phyloP scores from a whole-genome alignment of 352 stramenopile genomes.

The Phytophthora crassamura region DNA sequence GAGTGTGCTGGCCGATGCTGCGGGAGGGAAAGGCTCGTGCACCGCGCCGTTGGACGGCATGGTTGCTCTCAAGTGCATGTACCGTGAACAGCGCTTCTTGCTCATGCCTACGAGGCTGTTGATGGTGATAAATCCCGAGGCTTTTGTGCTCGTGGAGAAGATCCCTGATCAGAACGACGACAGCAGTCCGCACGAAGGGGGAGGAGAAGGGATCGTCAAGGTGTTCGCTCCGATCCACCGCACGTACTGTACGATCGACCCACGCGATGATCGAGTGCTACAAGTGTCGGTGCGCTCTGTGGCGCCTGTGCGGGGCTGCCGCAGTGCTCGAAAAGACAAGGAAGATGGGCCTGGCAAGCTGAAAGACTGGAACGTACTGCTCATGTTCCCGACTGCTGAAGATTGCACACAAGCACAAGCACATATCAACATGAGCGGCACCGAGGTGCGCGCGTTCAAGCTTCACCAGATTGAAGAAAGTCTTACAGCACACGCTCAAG shows the following conservation, averaged over 20 bases:
- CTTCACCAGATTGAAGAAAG: slow-evolving; percentile 79
- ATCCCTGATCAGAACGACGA: slow-evolving; percentile 37
- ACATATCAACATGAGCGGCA: slow-evolving; percentile 75
- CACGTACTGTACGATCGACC: slow-evolving; percentile 70
- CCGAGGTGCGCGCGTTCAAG: slow-evolving; percentile 82
- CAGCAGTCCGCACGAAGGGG: slow-evolving; percentile 23
- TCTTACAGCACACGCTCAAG: slow-evolving; percentile 64
- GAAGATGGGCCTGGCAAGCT: slow-evolving; percentile 29
- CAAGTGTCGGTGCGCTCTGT: slow-evolving; percentile 72
- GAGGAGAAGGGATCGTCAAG: slow-evolving; percentile 55
- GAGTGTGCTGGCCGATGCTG: slow-evolving; percentile 43
- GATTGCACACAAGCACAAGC: slow-evolving; percentile 73
- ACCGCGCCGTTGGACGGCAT: slow-evolving; percentile 62
- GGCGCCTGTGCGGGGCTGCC: slow-evolving; percentile 61
- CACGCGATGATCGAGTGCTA: slow-evolving; percentile 75
- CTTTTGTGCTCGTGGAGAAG: slow-evolving; percentile 71
- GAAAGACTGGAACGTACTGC: slow-evolving; percentile 62
- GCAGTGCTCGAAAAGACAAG: slow-evolving; percentile 55
- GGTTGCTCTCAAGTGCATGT: slow-evolving; percentile 75
- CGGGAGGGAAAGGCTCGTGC: slow-evolving; percentile 25
- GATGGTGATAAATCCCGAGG: slow-evolving; percentile 81
- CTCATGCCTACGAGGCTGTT: slow-evolving; percentile 61
- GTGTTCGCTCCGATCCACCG: slow-evolving; percentile 79
- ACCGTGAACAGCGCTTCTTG: slow-evolving; percentile 81
- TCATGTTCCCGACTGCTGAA: slow-evolving; percentile 69